These are phyloP conservation scores for Pleurotus citrinopileatus DNA, from an alignment of 768 basidiomycete genomes.

Conservation along the genomic window DNA sequence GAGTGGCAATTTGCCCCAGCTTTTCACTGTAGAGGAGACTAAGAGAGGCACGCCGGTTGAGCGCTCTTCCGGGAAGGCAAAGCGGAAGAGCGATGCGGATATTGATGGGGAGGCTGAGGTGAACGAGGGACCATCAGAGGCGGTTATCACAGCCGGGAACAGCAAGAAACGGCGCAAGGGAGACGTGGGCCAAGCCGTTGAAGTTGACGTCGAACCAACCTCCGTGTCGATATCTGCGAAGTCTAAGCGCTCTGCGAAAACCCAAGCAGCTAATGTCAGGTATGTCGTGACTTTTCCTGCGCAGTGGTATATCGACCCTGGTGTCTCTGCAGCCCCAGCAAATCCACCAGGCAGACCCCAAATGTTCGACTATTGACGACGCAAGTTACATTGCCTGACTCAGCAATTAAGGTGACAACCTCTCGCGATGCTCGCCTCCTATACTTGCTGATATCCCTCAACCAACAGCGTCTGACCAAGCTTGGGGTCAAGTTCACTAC, in stretches of 20 bases:
- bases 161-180: slow-evolving; percentile 10
- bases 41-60: slow-evolving; percentile 13
- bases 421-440: too few relatives aligned
- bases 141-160: slow-evolving; percentile 15
- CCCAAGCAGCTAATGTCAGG: background rate
- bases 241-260: background rate
- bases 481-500: slow-evolving; percentile 66
- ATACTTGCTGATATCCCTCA: too few relatives aligned
- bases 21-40: slow-evolving; percentile 16
- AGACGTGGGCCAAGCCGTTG: slow-evolving; percentile 14
- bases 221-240: background rate
- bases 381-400: slow-evolving; percentile 53
- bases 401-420: slow-evolving; percentile 49
- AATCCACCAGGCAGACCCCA: background rate
- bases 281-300: background rate
- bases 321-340: background rate
- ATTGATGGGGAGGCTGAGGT: slow-evolving; percentile 14
- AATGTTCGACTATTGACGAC: slow-evolving; percentile 64
- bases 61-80: slow-evolving; percentile 12
- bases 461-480: slow-evolving; percentile 62
- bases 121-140: slow-evolving; percentile 1
- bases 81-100: slow-evolving; percentile 13
- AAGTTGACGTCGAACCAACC: slow-evolving; percentile 19
- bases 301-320: background rate
- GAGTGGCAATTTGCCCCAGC: slow-evolving; percentile 27